Evolutionary conservation across 2,329 filamentous ascomycete species (phyloP).

Genomic region (Trichoderma oligosporum): DNA sequence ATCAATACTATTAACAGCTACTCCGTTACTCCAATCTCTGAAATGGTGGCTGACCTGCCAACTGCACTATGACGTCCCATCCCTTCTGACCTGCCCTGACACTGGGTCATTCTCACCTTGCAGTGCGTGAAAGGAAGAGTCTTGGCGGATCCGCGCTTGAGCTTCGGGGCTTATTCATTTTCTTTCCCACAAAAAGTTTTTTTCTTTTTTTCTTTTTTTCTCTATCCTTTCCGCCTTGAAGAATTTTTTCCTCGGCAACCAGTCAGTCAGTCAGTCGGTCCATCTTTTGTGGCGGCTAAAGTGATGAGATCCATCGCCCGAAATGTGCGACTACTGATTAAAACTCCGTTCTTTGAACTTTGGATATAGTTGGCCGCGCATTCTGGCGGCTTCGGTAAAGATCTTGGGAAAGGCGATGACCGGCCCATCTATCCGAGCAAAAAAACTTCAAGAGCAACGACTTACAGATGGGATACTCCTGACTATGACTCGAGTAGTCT

Average conservation of each 20-base stretch:
- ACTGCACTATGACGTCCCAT: constrained; percentile 15
- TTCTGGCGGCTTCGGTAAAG: constrained; percentile 10
- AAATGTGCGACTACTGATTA: no score
- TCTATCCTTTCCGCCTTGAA: no score
- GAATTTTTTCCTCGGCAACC: no score
- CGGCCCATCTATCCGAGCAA: not conserved
- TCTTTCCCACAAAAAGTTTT: not conserved
- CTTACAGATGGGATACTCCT: no score
- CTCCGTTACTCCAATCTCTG: not conserved
- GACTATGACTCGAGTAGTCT: no score
- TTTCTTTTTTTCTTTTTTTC: no score
- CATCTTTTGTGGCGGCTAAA: not conserved
- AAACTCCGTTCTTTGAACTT: no score
- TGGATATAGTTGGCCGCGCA: constrained; percentile 1
- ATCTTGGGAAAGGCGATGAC: not conserved
- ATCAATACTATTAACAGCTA: not conserved
- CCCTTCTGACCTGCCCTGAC: not conserved
- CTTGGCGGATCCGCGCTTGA: no score
- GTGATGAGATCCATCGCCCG: not conserved
- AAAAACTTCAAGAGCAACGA: not conserved
- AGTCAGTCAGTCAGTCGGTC: no score
- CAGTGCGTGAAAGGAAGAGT: constrained; percentile 4
- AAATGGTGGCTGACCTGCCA: no score
- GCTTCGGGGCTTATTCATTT: not conserved
- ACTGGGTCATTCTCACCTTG: constrained; percentile 6